Base-by-base conservation (phyloP, 768 basidiomycete genomes). In the Daedaleopsis nitida region DNA sequence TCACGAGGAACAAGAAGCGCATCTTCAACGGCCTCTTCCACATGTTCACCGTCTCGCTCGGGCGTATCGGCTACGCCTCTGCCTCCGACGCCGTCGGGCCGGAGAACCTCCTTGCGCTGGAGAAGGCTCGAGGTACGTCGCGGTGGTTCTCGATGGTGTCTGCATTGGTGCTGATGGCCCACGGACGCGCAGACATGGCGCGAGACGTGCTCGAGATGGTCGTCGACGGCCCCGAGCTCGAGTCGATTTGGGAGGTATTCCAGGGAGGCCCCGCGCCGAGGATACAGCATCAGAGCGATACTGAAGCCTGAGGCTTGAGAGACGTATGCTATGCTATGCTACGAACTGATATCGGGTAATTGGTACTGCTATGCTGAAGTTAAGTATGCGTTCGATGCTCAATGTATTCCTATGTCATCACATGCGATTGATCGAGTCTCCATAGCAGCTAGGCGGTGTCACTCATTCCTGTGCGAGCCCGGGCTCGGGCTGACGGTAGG, bases 1-100 rank as follows among this genome's bases (percentile, higher is more conserved):
- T 93, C 58, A 76, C 79, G 44, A 82, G 85, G 16, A 76, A 81
- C 13, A 74, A 75, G 50, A 81, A 84, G 35, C 39, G 39, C 39
- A 76, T 78, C 32, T 87, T 88, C 69, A 85, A 82, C 65, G 86
- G 86, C 35, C 73, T 90, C 27, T 78, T 78, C 13, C 86, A 94
- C 65, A 80, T 86, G 69, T 92, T 92, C 68, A 83, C 86, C 32
- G 85, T 92, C n/a, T 83, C 86, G 0, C 83, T 94, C 57, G 89
- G 92, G 42, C 81, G 91, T 62, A 74, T 94, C 50, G 85, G 87
- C 58, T 92, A 84, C 60, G 85, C 87, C 3, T 66, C 64, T n/a
- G 58, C 69, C 9, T 73, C 74, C 1, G 62, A 65, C 7, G 67
- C 65, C 64, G 55, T 70, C 10, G 59, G 61, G 3, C 35, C 47